Conservation (phyloP, 768 basidiomycete genomes). For the Trametes punicea region DNA sequence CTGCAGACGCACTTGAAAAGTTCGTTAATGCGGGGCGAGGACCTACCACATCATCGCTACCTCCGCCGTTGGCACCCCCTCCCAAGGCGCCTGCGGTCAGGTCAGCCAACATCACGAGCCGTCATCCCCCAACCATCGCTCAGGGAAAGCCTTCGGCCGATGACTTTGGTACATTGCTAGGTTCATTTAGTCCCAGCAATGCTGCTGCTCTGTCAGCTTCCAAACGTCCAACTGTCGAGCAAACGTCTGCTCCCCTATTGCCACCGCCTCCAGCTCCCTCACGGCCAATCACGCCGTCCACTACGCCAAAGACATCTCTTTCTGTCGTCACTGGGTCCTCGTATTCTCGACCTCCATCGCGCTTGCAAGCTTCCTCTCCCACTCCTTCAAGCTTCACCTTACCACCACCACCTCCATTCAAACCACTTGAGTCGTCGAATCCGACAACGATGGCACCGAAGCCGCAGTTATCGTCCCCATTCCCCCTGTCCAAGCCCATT, state of each 20-base stretch:
- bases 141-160: background rate
- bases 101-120: background rate
- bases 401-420: constrained; percentile 13
- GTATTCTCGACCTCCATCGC: constrained; percentile 14
- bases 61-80: constrained; percentile 21
- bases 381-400: constrained; percentile 5
- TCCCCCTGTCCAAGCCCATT: constrained; percentile 1
- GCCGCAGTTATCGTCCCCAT: constrained; percentile 15
- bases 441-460: background rate
- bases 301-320: background rate
- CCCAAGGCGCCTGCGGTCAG: background rate
- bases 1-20: constrained; percentile 35
- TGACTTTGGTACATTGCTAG: constrained; percentile 23
- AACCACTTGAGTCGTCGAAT: background rate
- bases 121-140: background rate
- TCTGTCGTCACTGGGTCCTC: background rate
- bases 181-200: background rate
- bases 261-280: constrained; percentile 19
- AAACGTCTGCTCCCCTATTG: constrained; percentile 4
- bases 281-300: constrained; percentile 15
- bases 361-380: constrained; percentile 6
- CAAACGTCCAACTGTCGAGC: background rate
- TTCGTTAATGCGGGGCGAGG: constrained; percentile 42
- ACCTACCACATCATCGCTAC: constrained; percentile 27
- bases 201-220: background rate